phyloP scores from a whole-genome alignment of 305 asterid genomes.

The Plantago coronopus region DNA sequence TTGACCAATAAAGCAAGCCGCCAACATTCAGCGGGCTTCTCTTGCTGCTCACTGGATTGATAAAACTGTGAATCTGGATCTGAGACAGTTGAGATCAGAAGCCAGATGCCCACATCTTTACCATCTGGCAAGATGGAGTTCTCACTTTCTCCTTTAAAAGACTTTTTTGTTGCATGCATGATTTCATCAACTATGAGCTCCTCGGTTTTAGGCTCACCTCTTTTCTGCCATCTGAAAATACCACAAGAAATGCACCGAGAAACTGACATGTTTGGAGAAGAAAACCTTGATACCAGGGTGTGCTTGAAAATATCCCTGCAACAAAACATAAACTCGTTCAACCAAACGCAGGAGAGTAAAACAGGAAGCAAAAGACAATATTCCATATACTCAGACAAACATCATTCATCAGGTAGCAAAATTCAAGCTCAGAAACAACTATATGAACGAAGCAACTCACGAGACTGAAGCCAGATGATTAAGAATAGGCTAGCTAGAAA shows the following conservation, averaged over 20 bases:
- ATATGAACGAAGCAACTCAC: neutral
- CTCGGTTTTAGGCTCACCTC: constrained; percentile 33
- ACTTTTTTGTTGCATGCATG: constrained; percentile 58
- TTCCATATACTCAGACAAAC: too few relatives aligned
- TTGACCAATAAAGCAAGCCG: constrained; percentile 77
- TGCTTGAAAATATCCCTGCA: constrained; percentile 70
- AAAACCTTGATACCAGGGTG: constrained; percentile 61
- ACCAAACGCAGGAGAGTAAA: constrained; percentile 17
- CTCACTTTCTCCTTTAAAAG: constrained; percentile 35
- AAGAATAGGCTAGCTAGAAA: too few relatives aligned
- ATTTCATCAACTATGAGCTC: constrained; percentile 38
- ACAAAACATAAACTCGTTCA: constrained; percentile 23
- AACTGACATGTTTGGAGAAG: constrained; percentile 57
- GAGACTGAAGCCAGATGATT: too few relatives aligned
- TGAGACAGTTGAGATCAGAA: constrained; percentile 57
- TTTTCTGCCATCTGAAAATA: constrained; percentile 58
- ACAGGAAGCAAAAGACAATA: neutral
- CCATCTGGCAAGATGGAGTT: constrained; percentile 32
- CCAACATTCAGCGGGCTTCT: constrained; percentile 39
- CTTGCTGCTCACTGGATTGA: constrained; percentile 37
- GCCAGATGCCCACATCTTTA: constrained; percentile 68
- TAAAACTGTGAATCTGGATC: constrained; percentile 34
- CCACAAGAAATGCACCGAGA: constrained; percentile 60
- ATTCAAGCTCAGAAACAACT: constrained; percentile 12
- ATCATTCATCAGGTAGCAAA: neutral